A percentile compares a stretch with the other conserved stretches of the same genome.
Conservation (phyloP, 352 stramenopile species). For the Phytophthora aleatoria region DNA sequence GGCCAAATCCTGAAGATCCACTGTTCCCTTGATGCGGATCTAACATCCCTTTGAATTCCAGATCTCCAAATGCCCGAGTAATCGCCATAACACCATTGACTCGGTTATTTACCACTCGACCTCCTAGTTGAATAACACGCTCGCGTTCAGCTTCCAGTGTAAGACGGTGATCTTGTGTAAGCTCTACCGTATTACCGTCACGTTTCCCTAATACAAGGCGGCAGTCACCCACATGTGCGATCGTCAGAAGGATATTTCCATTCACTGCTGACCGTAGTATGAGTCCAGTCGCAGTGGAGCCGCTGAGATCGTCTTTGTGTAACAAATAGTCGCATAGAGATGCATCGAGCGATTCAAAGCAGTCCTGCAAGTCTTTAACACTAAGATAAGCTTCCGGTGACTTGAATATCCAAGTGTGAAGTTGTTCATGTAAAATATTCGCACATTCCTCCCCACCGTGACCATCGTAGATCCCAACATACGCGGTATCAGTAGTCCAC, state of each 20-base stretch:
- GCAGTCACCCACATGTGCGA: constrained; percentile 81
- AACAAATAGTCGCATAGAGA: constrained; percentile 75
- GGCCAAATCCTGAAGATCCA: constrained; percentile 18
- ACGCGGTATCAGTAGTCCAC: constrained; percentile 39
- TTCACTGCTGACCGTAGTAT: constrained; percentile 36
- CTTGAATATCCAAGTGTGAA: constrained; percentile 72
- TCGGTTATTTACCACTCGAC: constrained; percentile 78
- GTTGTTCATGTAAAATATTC: constrained; percentile 72
- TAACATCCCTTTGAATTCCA: constrained; percentile 79
- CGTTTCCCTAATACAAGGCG: constrained; percentile 58
- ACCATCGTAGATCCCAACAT: constrained; percentile 84
- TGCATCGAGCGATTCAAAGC: constrained; percentile 69
- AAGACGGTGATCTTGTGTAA: constrained; percentile 78
- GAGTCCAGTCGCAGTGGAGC: constrained; percentile 76
- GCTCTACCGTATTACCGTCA: constrained; percentile 42
- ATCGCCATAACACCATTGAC: constrained; percentile 88
- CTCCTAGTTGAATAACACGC: constrained; percentile 58
- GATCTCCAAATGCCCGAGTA: constrained; percentile 81
- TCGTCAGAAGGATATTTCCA: constrained; percentile 34
- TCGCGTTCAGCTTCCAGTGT: constrained; percentile 52
- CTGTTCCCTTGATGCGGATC: constrained; percentile 15
- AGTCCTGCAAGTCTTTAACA: constrained; percentile 38
- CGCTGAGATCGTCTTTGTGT: constrained; percentile 74
- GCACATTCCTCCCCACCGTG: constrained; percentile 79
- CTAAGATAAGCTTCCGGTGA: constrained; percentile 31